Base-by-base conservation (phyloP, 2,329 filamentous ascomycete genomes). In the Phialemoniopsis sp. region DNA sequence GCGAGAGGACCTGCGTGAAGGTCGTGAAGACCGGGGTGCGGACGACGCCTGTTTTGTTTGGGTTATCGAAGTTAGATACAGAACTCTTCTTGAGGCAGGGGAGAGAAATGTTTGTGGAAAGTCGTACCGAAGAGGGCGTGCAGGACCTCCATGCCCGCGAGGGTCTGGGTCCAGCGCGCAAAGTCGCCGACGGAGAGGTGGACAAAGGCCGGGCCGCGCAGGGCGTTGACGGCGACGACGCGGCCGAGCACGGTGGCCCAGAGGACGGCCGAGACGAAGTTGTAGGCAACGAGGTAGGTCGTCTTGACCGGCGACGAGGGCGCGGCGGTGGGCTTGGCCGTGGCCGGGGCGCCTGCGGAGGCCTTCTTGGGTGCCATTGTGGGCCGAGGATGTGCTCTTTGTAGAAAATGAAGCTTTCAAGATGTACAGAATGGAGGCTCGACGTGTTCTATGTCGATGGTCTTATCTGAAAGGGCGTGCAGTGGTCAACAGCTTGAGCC, bases 11-110 rank as follows among this genome's bases (percentile, higher is more conserved):
- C 65, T 98, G 93, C 82, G 95, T 89, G 29, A 78, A 63, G 6
- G 93, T 97, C 5, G 93, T 97, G 52, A 85, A 51, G 53, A 96
- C 62, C 2, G 91, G 89, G 2, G 91, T 84, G 54, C 91, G 82
- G 38, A 98, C 91, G 55, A 97, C 61, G 42, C 88, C 87, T 90
- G 38, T 21, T 14, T 42, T n/a, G 19, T 6, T 17, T 31, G 14
- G 6, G 18, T 34, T 15, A 9, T 15, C 13, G 15, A 18, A n/a
- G 8, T 34, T 37, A 32, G 16, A 26, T 26, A 26, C 21, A 26
- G 21, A n/a, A n/a, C n/a, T n/a, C n/a, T 30, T 15, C 29, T 30
- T 32, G 35, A 19, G 16, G 29, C 16, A 18, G 39, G 18, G 13
- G 26, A 29, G 13, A 40, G 8, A 6, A 37, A 29, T 14, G 32